Evolutionary conservation across 495 filamentous ascomycete species (phyloP).

Genomic region (Parachaetomium inaequale): DNA sequence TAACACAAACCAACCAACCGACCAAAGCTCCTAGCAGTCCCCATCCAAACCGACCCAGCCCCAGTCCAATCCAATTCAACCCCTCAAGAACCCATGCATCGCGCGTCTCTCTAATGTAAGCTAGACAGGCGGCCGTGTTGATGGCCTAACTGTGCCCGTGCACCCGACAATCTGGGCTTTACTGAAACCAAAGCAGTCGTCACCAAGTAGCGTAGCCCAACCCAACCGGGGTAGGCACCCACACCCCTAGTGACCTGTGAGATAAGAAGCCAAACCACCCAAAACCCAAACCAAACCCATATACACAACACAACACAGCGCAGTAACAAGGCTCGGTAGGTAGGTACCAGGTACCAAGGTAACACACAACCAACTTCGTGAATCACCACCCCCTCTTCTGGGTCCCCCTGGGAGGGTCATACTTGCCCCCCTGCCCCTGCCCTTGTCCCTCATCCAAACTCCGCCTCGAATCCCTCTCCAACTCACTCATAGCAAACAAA

Average conservation of each 20-base stretch:
- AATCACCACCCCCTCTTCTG: constrained; percentile 22
- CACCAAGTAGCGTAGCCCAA: too few relatives aligned
- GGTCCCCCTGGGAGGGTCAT: constrained; percentile 18
- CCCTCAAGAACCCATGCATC: not conserved
- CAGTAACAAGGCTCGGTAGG: not conserved
- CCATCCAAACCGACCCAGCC: not conserved
- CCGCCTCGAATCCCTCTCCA: constrained; percentile 62
- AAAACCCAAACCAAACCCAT: not conserved
- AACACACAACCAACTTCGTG: not conserved
- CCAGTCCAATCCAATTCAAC: not conserved
- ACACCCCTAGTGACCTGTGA: too few relatives aligned
- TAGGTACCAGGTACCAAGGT: not conserved
- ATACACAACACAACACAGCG: not conserved
- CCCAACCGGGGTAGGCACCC: too few relatives aligned
- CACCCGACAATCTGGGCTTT: not conserved
- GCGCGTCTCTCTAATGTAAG: constrained; percentile 1
- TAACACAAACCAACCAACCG: not conserved
- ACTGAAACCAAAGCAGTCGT: not conserved
- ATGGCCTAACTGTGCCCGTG: not conserved
- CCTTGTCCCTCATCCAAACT: constrained; percentile 61
- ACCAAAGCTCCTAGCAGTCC: not conserved
- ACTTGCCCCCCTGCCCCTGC: not conserved
- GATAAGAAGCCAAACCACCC: not conserved
- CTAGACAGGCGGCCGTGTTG: not conserved
- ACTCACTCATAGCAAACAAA: constrained; percentile 84